A percentile compares a stretch with the other conserved stretches of the same genome.
Evolutionary conservation across 129 eudicot species (phyloP).

Genomic region (Scalesia atractyloides): DNA sequence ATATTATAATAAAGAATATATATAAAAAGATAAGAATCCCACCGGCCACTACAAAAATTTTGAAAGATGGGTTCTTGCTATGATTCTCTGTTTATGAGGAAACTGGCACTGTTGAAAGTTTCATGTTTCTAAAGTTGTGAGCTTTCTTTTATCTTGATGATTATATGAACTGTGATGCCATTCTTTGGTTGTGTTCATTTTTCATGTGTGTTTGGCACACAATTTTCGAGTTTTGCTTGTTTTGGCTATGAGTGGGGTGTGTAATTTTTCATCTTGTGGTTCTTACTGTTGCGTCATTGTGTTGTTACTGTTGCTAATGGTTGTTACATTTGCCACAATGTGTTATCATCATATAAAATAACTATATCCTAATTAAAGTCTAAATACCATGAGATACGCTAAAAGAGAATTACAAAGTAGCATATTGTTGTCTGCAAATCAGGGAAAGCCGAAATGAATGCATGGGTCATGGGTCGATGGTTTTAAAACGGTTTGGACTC

Average conservation of each 20-base stretch:
- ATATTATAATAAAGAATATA: neutral
- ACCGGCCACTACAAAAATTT: neutral
- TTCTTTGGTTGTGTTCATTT: conserved; percentile 12
- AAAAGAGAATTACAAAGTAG: no score
- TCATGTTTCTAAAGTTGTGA: conserved; percentile 18
- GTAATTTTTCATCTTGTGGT: neutral
- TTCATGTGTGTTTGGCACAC: conserved; percentile 7
- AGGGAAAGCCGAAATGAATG: no score
- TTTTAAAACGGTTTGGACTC: no score
- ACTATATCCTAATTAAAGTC: no score
- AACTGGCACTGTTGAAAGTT: conserved; percentile 16
- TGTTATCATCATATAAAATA: neutral
- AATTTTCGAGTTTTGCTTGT: neutral
- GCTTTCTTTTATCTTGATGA: neutral
- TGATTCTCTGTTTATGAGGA: conserved; percentile 7
- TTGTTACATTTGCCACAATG: neutral
- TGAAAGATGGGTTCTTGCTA: neutral
- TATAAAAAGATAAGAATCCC: neutral
- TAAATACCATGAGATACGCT: neutral
- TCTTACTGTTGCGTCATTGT: neutral
- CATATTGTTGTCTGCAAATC: no score
- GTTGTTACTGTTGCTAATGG: neutral
- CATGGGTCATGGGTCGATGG: no score
- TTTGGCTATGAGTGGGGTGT: neutral
- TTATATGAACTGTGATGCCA: conserved; percentile 12